Evolutionary conservation across 2,329 filamentous ascomycete genomes (phyloP).

Genomic region (Cyphellophora attinorum): DNA sequence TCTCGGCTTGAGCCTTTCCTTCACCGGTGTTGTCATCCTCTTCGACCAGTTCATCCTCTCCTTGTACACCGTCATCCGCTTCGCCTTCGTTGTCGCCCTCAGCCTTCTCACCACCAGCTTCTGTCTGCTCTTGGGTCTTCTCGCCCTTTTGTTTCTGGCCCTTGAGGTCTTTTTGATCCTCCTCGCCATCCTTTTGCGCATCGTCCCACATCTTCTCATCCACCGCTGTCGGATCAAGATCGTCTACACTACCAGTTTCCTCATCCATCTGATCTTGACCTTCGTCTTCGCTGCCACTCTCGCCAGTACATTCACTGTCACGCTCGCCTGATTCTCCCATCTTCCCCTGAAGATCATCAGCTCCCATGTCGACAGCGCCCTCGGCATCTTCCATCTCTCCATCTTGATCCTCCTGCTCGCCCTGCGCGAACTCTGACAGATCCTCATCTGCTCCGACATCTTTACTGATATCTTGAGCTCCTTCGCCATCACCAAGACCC

Average conservation of each 20-base stretch:
- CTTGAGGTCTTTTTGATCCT: slow-evolving; percentile 59
- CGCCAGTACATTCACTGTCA: slow-evolving; percentile 46
- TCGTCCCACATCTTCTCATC: slow-evolving; percentile 99
- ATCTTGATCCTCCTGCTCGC: slow-evolving; percentile 53
- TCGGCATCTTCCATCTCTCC: slow-evolving; percentile 36
- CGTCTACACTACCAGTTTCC: slow-evolving; percentile 82
- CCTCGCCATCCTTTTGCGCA: slow-evolving; percentile 43
- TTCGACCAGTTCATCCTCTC: slow-evolving; percentile 35
- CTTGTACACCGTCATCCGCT: slow-evolving; percentile 50
- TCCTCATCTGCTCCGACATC: slow-evolving; percentile 93
- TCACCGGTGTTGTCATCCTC: slow-evolving; percentile 45
- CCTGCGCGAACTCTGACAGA: slow-evolving; percentile 75
- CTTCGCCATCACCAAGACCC: slow-evolving; percentile 88
- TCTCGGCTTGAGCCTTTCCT: slow-evolving; percentile 53
- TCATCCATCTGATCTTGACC: slow-evolving; percentile 70
- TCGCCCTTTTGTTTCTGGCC: slow-evolving; percentile 56
- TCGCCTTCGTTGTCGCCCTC: slow-evolving; percentile 30
- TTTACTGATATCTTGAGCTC: slow-evolving; percentile 95
- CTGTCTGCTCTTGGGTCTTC: slow-evolving; percentile 48
- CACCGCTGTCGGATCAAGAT: slow-evolving; percentile 77
- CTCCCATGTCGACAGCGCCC: slow-evolving; percentile 50
- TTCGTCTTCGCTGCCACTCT: slow-evolving; percentile 52
- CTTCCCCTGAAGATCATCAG: slow-evolving; percentile 84
- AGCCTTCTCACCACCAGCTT: slow-evolving; percentile 47
- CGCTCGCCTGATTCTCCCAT: slow-evolving; percentile 50